A percentile compares a stretch with the other conserved stretches of the same genome.
phyloP scores from a whole-genome alignment of 2,329 filamentous ascomycete genomes.

The Colletotrichum abscissum region DNA sequence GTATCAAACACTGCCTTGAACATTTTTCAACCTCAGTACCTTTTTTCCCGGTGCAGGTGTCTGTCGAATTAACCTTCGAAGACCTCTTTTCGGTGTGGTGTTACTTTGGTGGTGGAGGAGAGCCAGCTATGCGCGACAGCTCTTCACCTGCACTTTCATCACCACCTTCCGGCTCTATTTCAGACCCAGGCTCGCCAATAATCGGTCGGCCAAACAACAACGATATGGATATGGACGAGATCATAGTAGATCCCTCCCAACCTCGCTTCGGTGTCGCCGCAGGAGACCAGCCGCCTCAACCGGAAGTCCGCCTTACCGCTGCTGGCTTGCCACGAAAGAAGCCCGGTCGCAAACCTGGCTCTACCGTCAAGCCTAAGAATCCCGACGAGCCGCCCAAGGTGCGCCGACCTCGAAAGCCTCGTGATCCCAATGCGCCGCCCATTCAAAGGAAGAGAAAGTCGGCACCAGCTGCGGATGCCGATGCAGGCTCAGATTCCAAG shows the following conservation, averaged over 20 bases:
- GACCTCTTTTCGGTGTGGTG: conserved; percentile 14
- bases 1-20: not conserved
- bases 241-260: conserved; percentile 57
- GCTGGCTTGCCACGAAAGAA: conserved; percentile 71
- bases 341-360: conserved; percentile 73
- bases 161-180: conserved; percentile 61
- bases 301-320: conserved; percentile 56
- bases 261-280: conserved; percentile 46
- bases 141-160: conserved; percentile 64
- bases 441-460: conserved; percentile 67
- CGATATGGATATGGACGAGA: conserved; percentile 59
- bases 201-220: conserved; percentile 40
- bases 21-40: not conserved
- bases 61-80: not conserved
- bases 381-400: conserved; percentile 59
- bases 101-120: conserved; percentile 28
- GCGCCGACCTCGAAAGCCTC: conserved; percentile 66
- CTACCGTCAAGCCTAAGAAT: conserved; percentile 57
- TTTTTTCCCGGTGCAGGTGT: not conserved
- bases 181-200: conserved; percentile 60
- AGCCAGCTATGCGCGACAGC: conserved; percentile 46
- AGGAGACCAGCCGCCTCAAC: conserved; percentile 32
- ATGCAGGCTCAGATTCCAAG: conserved; percentile 48
- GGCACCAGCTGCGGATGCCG: conserved; percentile 50
- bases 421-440: conserved; percentile 68